Base-by-base conservation (phyloP, 116 monocot species). In the Iris pallida region DNA sequence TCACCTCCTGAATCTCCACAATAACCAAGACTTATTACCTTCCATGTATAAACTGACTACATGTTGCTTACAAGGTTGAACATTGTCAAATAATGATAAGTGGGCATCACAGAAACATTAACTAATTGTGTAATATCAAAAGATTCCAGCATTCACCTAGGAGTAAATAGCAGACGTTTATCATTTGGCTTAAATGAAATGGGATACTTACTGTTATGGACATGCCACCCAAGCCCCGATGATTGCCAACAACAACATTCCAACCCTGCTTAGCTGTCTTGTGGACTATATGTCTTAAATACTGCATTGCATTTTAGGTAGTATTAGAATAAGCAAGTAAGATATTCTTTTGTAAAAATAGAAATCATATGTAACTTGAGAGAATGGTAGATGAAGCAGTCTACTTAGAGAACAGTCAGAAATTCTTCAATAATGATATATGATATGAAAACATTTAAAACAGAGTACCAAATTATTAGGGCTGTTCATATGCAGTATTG, bases 231-330 rank as follows among this genome's bases (percentile, higher is more conserved):
- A 96, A 72, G 15, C 96, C 96, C 19, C 96, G 83, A 76, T 96
- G 96, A 63, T 96, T 96, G 71, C 82, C 76, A 68, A 96, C 83
- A 67, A 89, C 92, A 68, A 87, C 89, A 75, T 89, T 86, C 92
- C 89, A 96, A 65, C 95, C 95, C 5, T 69, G 73, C 63, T 79
- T 91, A 65, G 92, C 86, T 46, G 85, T 75, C n/a, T 42, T 54
- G 56, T 83, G 74, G 2, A 72, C 89, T 30, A 89, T 13, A 71
- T 96, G 95, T 64, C 81, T 91, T 65, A 91, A 42, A 82, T 95
- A 95, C 95, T 95, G 86, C 78, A 86, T 51, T 44, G 59, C 41
- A 68, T 6, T 63, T 75, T 5, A 19, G 2, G 14, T 61, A 7
- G 10, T 12, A 59, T 47, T 8, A 40, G 68, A 73, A 61, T 57